A percentile compares a stretch with the other conserved stretches of the same genome.
Evolutionary conservation across 495 filamentous ascomycete genomes (phyloP).

Genomic region (Niebla homalea): DNA sequence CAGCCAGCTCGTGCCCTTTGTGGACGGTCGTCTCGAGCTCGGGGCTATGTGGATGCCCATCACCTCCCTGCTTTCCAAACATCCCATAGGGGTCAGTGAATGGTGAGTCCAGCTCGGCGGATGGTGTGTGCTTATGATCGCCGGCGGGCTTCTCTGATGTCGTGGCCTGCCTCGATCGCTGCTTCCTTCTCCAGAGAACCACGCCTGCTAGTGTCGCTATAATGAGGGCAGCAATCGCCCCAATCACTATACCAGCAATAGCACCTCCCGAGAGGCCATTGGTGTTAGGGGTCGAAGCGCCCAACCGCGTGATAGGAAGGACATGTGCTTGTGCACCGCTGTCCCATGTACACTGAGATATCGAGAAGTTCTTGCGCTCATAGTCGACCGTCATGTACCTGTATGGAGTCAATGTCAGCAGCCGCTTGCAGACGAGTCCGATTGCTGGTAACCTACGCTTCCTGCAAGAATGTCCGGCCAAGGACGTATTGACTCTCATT

Average conservation of each 20-base stretch:
- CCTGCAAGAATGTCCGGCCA: slow-evolving; percentile 45
- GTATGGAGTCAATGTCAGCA: background rate
- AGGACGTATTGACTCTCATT: slow-evolving; percentile 39
- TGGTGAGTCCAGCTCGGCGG: slow-evolving; percentile 1
- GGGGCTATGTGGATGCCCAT: background rate
- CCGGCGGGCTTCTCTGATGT: background rate
- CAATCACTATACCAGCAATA: slow-evolving; percentile 2
- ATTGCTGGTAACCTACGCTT: slow-evolving; percentile 23
- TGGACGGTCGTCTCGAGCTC: slow-evolving; percentile 7
- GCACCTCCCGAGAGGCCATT: background rate
- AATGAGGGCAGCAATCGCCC: background rate
- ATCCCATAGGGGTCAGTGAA: slow-evolving; percentile 2
- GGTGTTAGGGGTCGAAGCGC: background rate
- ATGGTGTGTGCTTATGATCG: background rate
- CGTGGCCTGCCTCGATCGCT: background rate
- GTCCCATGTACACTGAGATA: slow-evolving; percentile 15
- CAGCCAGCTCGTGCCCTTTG: slow-evolving; percentile 8
- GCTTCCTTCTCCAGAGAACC: background rate
- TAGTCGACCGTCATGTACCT: slow-evolving; percentile 19
- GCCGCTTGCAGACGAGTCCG: background rate
- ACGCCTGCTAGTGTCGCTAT: background rate
- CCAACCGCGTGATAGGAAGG: slow-evolving; percentile 10
- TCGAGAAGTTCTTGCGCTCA: slow-evolving; percentile 15
- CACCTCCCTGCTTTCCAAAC: background rate
- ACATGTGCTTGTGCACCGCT: slow-evolving; percentile 3